Evolutionary conservation across 2,329 filamentous ascomycete genomes (phyloP).

Genomic region (Fusarium chlamydosporum): DNA sequence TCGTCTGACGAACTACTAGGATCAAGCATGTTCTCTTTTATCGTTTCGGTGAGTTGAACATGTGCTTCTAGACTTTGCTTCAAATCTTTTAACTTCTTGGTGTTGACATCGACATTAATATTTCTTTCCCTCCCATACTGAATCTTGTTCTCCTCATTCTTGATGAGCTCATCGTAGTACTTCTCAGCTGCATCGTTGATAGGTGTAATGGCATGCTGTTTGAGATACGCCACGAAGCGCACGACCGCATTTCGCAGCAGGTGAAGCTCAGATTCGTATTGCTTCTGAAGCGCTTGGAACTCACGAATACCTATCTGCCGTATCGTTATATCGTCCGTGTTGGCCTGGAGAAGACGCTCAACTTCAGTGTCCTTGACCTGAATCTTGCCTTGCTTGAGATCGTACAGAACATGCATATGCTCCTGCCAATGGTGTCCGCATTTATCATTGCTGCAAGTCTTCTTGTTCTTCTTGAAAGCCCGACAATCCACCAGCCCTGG

Average conservation of each 20-base stretch:
- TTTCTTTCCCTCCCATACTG: not conserved
- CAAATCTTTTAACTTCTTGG: slow-evolving; percentile 18
- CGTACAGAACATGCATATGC: slow-evolving; percentile 33
- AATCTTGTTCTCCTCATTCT: slow-evolving; percentile 12
- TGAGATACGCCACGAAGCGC: slow-evolving; percentile 22
- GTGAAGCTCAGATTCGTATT: slow-evolving; percentile 16
- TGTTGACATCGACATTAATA: slow-evolving; percentile 7
- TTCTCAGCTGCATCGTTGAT: slow-evolving; percentile 25
- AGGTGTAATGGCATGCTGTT: slow-evolving; percentile 9
- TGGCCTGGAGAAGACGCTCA: slow-evolving; percentile 2
- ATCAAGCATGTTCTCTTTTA: slow-evolving; percentile 23
- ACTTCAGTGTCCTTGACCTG: slow-evolving; percentile 22
- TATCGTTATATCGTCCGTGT: slow-evolving; percentile 12
- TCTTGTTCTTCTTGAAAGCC: slow-evolving; percentile 5
- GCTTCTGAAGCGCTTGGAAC: not conserved
- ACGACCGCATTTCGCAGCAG: slow-evolving; percentile 16
- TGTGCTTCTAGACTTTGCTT: slow-evolving; percentile 22
- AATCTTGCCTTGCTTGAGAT: slow-evolving; percentile 7
- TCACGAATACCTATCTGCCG: slow-evolving; percentile 10
- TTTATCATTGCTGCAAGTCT: not conserved
- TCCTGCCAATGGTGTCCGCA: slow-evolving; percentile 30
- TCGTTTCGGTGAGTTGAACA: slow-evolving; percentile 29
- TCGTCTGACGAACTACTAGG: not conserved
- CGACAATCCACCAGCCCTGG: slow-evolving; percentile 10
- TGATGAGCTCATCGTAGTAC: slow-evolving; percentile 27